These are phyloP conservation scores for Scenedesmus sp. DNA, from an alignment of 163 green algal species.

Conservation along the genomic window DNA sequence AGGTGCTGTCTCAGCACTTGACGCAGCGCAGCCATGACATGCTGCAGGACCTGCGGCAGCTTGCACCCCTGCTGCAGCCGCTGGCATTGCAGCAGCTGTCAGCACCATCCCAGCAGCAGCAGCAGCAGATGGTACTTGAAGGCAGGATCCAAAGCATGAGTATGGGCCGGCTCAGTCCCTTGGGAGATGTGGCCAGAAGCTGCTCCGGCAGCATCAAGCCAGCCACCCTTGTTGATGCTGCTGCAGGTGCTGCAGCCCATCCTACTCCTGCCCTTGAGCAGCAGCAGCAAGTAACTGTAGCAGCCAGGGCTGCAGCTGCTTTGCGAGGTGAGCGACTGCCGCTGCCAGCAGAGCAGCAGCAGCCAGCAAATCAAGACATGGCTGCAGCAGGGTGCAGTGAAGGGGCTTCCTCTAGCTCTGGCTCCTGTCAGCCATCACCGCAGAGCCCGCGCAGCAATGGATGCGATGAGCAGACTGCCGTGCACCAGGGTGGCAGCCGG, in stretches of 20 bases:
- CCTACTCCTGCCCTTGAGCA: neutral
- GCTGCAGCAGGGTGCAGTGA: neutral
- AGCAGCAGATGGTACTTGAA: neutral
- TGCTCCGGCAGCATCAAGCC: neutral
- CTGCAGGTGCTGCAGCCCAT: neutral
- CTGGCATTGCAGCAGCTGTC: neutral
- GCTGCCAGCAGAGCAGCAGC: slow-evolving; percentile 6
- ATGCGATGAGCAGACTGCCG: neutral
- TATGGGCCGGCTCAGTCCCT: neutral
- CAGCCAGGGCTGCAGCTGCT: slow-evolving; percentile 1
- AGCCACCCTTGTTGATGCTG: neutral
- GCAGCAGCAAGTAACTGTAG: neutral
- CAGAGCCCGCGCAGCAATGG: neutral
- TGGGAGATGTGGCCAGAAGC: slow-evolving; percentile 10
- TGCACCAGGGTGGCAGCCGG: neutral
- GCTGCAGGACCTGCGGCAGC: neutral
- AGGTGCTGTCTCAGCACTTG: neutral
- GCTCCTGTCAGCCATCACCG: neutral
- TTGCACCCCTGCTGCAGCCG: slow-evolving; percentile 5
- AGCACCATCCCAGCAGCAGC: neutral
- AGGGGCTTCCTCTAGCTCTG: neutral
- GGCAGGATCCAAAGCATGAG: neutral
- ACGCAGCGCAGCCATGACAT: neutral
- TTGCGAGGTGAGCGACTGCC: neutral
- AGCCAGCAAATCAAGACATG: neutral